Evolutionary conservation across 1,284 basidiomycete genomes (phyloP).

Genomic region (Cryptococcus hybrid): DNA sequence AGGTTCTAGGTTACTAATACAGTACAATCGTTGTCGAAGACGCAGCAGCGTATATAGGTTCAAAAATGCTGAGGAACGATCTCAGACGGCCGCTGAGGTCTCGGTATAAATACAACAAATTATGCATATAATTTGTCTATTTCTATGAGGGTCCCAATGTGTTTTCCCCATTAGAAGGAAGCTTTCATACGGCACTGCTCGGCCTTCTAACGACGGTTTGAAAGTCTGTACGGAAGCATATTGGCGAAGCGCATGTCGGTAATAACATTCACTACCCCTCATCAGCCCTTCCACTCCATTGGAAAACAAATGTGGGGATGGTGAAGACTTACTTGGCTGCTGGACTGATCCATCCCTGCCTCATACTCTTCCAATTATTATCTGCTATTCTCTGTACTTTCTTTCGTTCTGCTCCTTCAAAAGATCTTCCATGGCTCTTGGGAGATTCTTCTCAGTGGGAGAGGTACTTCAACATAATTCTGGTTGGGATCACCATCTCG

Average conservation of each 20-base stretch:
- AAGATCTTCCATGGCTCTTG: conserved; percentile 38
- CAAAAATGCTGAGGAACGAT: too few relatives aligned
- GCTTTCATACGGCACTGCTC: conserved; percentile 32
- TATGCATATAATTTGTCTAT: too few relatives aligned
- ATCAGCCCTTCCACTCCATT: background rate
- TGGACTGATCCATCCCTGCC: conserved; percentile 40
- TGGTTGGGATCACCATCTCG: conserved; percentile 34
- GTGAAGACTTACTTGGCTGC: conserved; percentile 34
- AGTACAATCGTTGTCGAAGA: too few relatives aligned
- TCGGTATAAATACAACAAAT: too few relatives aligned
- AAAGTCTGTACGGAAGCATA: conserved; percentile 33
- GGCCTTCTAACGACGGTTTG: conserved; percentile 26
- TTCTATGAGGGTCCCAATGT: conserved; percentile 37
- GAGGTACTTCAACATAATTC: conserved; percentile 41
- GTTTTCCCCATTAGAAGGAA: conserved; percentile 40
- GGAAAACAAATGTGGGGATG: background rate
- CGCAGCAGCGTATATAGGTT: too few relatives aligned
- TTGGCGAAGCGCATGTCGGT: conserved; percentile 19
- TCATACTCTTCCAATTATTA: conserved; percentile 37
- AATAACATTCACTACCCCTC: conserved; percentile 23
- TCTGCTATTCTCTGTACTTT: conserved; percentile 37
- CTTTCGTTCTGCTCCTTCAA: conserved; percentile 19
- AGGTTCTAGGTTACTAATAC: too few relatives aligned
- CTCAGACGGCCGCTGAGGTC: too few relatives aligned
- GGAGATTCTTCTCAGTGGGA: conserved; percentile 28